Evolutionary conservation across 73 alveolate species (phyloP).

Genomic region (Effrenium voratum): DNA sequence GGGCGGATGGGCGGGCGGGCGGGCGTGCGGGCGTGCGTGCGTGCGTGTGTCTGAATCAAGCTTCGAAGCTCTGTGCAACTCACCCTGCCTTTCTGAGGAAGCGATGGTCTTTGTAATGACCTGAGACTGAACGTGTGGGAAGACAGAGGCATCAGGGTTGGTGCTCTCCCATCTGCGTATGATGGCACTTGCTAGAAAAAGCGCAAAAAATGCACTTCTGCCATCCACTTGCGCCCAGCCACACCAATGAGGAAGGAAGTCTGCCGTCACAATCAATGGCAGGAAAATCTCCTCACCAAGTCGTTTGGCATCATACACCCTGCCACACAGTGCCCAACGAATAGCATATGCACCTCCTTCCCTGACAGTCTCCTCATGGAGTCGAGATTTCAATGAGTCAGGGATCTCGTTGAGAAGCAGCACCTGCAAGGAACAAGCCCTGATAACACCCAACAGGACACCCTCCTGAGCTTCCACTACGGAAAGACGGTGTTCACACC

Average conservation of each 20-base stretch:
- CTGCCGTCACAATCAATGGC: constrained; percentile 35
- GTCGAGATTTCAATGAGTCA: constrained; percentile 51
- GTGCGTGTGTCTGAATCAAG: no score
- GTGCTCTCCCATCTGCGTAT: neutral
- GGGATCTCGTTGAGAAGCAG: constrained; percentile 44
- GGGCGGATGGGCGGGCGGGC: no score
- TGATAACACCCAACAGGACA: neutral
- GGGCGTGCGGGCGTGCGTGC: no score
- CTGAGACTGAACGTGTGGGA: neutral
- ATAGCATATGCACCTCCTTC: neutral
- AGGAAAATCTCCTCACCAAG: constrained; percentile 17
- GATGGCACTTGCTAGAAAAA: neutral
- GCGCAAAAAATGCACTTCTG: neutral
- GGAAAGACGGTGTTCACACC: neutral
- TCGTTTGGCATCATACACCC: neutral
- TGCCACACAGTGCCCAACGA: neutral
- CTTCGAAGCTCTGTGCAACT: neutral
- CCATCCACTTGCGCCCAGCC: neutral
- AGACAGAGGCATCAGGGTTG: no score
- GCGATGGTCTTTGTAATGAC: constrained; percentile 19
- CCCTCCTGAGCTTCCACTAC: neutral
- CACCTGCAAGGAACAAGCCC: neutral
- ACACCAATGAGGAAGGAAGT: constrained; percentile 38
- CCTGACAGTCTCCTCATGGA: constrained; percentile 35
- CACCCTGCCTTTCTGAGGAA: constrained; percentile 13